These are phyloP conservation scores for Wickerhamiella sergipiensis DNA, from an alignment of 805 yeast genomes.

Conservation along the genomic window DNA sequence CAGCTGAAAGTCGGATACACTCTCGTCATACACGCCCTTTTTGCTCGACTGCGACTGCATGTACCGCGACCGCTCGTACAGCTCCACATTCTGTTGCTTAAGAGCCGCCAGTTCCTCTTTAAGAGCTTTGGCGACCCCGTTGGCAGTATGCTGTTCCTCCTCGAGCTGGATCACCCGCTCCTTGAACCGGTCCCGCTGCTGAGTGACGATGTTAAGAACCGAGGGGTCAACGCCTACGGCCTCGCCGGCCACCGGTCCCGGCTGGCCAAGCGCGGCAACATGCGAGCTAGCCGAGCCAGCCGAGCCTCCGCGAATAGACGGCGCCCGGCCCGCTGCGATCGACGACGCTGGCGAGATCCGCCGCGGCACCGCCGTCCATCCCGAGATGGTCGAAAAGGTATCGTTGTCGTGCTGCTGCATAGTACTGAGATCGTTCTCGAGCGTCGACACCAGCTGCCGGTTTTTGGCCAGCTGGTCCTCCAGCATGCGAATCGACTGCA, in stretches of 20 bases:
- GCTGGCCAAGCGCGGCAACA: background rate
- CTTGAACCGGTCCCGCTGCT: slow-evolving; percentile 89
- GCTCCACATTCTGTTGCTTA: slow-evolving; percentile 59
- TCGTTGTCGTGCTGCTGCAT: slow-evolving; percentile 12
- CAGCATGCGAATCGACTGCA: slow-evolving; percentile 5
- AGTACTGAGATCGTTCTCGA: slow-evolving; percentile 56
- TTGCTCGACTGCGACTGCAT: slow-evolving; percentile 30
- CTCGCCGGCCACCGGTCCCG: background rate
- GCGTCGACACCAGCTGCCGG: slow-evolving; percentile 37
- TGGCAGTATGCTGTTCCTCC: slow-evolving; percentile 54
- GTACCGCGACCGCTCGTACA: slow-evolving; percentile 52
- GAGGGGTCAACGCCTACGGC: slow-evolving; percentile 6
- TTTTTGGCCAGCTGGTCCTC: slow-evolving; percentile 25
- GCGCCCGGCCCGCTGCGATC: slow-evolving; percentile 3
- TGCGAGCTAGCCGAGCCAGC: background rate
- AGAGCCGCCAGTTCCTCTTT: slow-evolving; percentile 49
- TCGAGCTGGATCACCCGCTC: slow-evolving; percentile 73
- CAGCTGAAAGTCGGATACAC: slow-evolving; percentile 69
- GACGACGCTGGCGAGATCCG: slow-evolving; percentile 27
- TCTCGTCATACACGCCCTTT: slow-evolving; percentile 51
- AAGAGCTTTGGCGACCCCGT: slow-evolving; percentile 40
- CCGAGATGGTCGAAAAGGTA: slow-evolving; percentile 24
- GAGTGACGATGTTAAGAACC: slow-evolving; percentile 72
- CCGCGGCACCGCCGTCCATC: slow-evolving; percentile 26
- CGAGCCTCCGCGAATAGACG: slow-evolving; percentile 1